Base-by-base conservation (phyloP, 306 rosid genomes). In the Erythrophleum fordii region DNA sequence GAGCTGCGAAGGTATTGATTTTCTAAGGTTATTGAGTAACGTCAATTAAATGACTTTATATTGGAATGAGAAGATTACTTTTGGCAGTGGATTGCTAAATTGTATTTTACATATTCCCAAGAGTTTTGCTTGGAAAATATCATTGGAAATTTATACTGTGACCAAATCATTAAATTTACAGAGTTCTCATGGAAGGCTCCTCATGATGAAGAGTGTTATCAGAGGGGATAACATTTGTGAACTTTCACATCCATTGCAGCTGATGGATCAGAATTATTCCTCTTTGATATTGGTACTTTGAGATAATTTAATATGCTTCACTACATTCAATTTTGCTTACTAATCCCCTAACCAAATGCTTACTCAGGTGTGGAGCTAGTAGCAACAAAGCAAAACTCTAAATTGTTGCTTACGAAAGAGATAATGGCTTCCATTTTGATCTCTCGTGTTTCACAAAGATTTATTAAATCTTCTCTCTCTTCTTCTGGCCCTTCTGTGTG, bases 391-490 rank as follows among this genome's bases (percentile, higher is more conserved):
- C 26, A 46, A 34, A 70, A 37, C 61, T 67, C 77, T 13, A 20
- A 39, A 39, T 66, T 61, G 23, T 26, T 79, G 73, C 75, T 39
- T 79, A 70, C 61, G 28, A 76, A 48, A 80, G 8, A 39, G n/a
- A 23, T 28, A 41, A 91, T 91, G 92, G 79, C 75, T 25, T 79
- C 85, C 25, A 28, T 81, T 76, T 75, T 75, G 75, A 41, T 86
- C 22, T 75, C 72, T 77, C 80, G 91, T 10, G 25, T 76, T 55
- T 86, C 85, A 4, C 87, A 86, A 61, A 77, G 89, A 73, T 66
- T 79, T 83, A 79, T 53, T 55, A 89, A 73, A 69, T 73, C 85
- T 51, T 80, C 81, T 7, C 48, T 78, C 29, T 42, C 82, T 67
- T 45, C 81, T 69, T 79, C 83, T 35, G 2, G 76, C 46, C 28